Conservation (phyloP, 2,329 filamentous ascomycete genomes). For the Pestalotiopsis sp. region DNA sequence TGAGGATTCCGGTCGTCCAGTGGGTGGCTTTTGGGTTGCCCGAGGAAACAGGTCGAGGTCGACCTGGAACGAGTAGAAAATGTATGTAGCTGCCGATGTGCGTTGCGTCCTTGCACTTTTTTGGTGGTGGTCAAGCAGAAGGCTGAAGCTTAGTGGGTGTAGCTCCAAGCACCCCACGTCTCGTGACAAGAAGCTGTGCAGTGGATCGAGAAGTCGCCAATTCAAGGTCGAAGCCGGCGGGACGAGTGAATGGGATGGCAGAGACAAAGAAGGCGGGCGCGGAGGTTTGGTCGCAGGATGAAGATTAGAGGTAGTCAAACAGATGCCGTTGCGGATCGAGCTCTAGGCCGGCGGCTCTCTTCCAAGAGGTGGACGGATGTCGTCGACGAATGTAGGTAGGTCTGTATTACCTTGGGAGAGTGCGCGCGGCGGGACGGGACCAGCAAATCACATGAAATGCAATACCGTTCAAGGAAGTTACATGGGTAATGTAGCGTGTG, state of each 20-base stretch:
- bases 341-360: neutral
- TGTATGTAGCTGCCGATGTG: neutral
- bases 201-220: slow-evolving; percentile 1
- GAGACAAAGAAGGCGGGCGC: neutral
- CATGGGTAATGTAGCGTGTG: too few species aligned
- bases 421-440: too few species aligned
- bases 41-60: slow-evolving; percentile 7
- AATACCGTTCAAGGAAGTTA: too few species aligned
- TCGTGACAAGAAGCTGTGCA: slow-evolving; percentile 7
- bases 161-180: slow-evolving; percentile 12
- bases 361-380: too few species aligned
- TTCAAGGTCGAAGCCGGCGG: neutral
- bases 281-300: neutral
- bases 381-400: too few species aligned
- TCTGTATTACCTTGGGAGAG: too few species aligned
- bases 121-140: neutral
- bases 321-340: neutral
- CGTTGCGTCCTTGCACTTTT: slow-evolving; percentile 3
- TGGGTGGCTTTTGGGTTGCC: neutral
- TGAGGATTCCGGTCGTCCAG: neutral
- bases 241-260: neutral
- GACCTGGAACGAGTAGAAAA: neutral
- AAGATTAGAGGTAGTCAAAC: neutral
- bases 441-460: too few species aligned
- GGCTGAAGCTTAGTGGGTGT: slow-evolving; percentile 1